Percentiles rank a stretch among this genome's conserved stretches.
These are phyloP conservation scores for Nicotiana tabacum DNA, from an alignment of 257 asterid species.

Conservation along the genomic window DNA sequence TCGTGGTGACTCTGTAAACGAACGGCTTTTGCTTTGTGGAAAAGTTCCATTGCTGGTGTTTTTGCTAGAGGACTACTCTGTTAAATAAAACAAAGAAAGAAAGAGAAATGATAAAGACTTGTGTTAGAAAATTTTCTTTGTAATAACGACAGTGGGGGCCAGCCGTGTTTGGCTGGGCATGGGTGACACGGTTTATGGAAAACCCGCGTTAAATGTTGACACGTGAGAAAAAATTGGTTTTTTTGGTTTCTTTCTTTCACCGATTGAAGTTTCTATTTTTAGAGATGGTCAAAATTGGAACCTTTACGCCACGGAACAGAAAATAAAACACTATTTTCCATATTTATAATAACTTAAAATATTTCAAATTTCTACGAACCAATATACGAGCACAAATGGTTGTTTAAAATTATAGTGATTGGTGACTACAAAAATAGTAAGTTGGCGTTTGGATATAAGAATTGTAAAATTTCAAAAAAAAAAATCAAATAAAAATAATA, in stretches of 20 bases:
- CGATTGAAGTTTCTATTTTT: neutral
- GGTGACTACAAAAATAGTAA: no score
- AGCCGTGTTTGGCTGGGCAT: neutral
- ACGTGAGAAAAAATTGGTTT: neutral
- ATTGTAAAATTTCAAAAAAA: no score
- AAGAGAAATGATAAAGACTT: neutral
- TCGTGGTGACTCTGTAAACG: constrained; percentile 26
- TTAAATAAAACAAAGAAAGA: no score
- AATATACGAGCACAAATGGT: no score
- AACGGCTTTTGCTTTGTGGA: constrained; percentile 34
- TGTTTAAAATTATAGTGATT: no score
- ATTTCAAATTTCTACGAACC: no score
- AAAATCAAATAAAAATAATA: no score
- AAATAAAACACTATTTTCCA: no score
- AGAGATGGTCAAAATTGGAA: neutral
- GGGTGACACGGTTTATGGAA: constrained; percentile 7
- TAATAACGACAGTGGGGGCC: constrained; percentile 9
- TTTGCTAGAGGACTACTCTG: constrained; percentile 17
- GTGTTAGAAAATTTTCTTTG: neutral
- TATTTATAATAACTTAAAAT: no score
- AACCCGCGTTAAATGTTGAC: neutral
- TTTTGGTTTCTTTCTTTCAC: neutral
- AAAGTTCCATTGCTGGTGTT: constrained; percentile 31
- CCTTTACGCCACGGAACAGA: neutral
- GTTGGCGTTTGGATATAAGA: no score